phyloP scores from a whole-genome alignment of 225 moss, liverwort and hornwort species.

The Ulota crispa region DNA sequence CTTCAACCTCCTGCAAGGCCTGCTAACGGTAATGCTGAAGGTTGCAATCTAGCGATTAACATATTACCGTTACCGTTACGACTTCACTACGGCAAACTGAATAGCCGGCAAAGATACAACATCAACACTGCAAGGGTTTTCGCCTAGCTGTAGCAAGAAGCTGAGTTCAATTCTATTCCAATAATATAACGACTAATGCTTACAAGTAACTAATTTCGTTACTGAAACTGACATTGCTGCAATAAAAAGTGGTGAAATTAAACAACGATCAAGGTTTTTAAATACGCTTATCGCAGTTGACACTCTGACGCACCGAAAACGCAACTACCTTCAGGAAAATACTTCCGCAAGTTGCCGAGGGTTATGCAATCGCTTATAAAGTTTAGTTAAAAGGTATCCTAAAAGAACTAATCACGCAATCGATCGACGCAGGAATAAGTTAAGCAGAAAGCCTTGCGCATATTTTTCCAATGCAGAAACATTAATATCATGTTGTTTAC shows the following conservation, averaged over 20 bases:
- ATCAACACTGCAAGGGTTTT: neutral
- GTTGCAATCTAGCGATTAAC: neutral
- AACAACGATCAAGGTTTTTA: neutral
- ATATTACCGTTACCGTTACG: slow-evolving; percentile 20
- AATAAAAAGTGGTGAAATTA: neutral
- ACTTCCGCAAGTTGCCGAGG: slow-evolving; percentile 1
- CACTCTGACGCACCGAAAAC: neutral
- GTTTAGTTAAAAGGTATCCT: slow-evolving; percentile 8
- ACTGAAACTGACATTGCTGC: slow-evolving; percentile 8
- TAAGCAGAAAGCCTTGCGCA: neutral
- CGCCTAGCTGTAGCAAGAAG: slow-evolving; percentile 4
- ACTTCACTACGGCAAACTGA: slow-evolving; percentile 7
- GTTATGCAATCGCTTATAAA: neutral
- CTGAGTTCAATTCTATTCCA: neutral
- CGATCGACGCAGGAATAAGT: neutral
- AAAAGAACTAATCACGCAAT: neutral
- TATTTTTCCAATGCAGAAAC: neutral
- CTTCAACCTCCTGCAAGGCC: neutral
- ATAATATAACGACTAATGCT: neutral
- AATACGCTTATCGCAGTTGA: neutral
- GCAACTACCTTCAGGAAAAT: neutral
- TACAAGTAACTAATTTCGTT: slow-evolving; percentile 2
- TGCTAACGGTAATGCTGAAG: slow-evolving; percentile 2
- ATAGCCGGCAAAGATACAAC: neutral
- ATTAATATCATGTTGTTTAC: neutral